Base-by-base conservation (phyloP, 768 basidiomycete genomes). In the Lactifluus subvellereus region DNA sequence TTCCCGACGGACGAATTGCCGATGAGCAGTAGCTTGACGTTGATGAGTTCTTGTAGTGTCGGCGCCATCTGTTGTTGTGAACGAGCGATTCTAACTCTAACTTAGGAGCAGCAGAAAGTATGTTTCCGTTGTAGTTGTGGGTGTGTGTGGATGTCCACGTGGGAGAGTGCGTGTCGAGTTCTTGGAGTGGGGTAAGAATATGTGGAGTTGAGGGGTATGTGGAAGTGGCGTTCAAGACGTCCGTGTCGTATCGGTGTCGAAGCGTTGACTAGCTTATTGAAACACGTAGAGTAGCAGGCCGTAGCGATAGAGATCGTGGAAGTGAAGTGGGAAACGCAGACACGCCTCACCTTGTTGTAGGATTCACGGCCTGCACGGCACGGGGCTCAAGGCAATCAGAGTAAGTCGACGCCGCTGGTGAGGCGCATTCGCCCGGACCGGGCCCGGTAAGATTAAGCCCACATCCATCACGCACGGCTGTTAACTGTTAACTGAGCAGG, bases 1-100 rank as follows among this genome's bases (percentile, higher is more conserved):
- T 94, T 91, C 69, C 96, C 96, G 16, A 98, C 96, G 4, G 89
- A 91, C 10, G 89, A 88, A 71, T 92, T 92, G 40, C 90, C 90
- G 54, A 93, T 93, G 37, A 94, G 79, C 9, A 94, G 81, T 2
- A 94, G 80, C 75, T 94, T 94, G 72, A 88, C 84, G 59, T 92
- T 93, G 49, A 89, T 54, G 30, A 60, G 53, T 18, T 64, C 63
- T 60, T 60, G 56, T 3, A 16, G 45, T 18, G 42, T 51, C 42
- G 58, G 63, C 32, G 63, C 58, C 63, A 64, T 64, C 11, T 8
- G 45, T 5, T 40, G 10, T 11, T 4, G 40, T 40, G 11, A 40
- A 4, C 11, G 13, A 40, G 14, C 13, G 40, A 40, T 2, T 8
- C 40, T 8, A 11, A 14, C 11, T 37, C 6, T 6, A 37, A 37